Base-by-base conservation (phyloP, 192 early-diverging fungal species). In the Podila horticola region DNA sequence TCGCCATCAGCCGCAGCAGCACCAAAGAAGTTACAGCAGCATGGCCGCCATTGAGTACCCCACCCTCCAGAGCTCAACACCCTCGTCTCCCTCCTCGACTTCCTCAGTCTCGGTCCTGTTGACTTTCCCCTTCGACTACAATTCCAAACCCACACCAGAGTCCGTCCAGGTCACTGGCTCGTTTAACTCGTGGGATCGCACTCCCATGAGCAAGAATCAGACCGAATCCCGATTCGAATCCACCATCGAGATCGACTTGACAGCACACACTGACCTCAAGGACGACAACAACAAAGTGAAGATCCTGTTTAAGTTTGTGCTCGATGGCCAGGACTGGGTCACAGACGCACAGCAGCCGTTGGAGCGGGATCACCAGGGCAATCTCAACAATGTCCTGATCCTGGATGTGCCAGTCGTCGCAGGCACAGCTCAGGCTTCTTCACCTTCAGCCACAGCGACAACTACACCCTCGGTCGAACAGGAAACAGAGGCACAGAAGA, bases 261-360 rank as follows among this genome's bases (percentile, higher is more conserved):
- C 48, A 7, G 29, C 20, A 6, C 17, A 58, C 1, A 12, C 41
- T 8, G 31, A 67, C 0, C 30, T 61, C 20, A 55, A 57, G 1
- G 26, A 34, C 8, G 55, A 49, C 10, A 19, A 68, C 13, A 41
- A 66, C 34, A 71, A 38, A 17, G 65, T 58, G 29, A 81, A 73
- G 34, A 67, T 81, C 52, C 58, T 81, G 30, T 81, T 60, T 71
- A 81, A 81, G 62, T 81, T 73, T 81, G 77, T 81, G 7, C 57
- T 81, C 36, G 67, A 81, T 30, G 62, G 55, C 5, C 15, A 63
- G 50, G 45, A 62, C 22, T 81, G 77, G 77, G 77, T 81, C 48
- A 81, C 77, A 0, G 77, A 81, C 61, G 65, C 77, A 5, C 34
- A 63, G 34, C 77, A 81, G 58, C 12, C 61, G 13, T 2, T 31